phyloP scores from a whole-genome alignment of 805 yeast genomes.

The Sungouiozyma ichnusensis region DNA sequence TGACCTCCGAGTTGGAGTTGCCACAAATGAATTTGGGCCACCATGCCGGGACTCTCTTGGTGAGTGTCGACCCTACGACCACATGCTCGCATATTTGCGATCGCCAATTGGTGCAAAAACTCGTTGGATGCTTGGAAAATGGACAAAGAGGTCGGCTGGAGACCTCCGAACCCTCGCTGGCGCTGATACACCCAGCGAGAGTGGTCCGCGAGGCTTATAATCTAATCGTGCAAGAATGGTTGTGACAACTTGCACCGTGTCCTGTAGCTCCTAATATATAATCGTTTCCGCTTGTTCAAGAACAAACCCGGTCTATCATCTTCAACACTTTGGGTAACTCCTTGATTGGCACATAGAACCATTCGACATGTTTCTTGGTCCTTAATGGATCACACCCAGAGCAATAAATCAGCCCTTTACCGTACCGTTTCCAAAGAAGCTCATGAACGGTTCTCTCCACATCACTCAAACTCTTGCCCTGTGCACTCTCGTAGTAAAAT shows the following conservation, averaged over 20 bases:
- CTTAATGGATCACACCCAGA: conserved; percentile 19
- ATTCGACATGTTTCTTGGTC: conserved; percentile 19
- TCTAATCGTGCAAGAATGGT: conserved; percentile 2
- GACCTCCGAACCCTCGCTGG: background rate
- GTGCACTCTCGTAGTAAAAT: conserved; percentile 13
- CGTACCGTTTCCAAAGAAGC: conserved; percentile 22
- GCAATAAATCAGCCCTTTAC: conserved; percentile 22
- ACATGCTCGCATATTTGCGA: background rate
- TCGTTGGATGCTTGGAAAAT: conserved; percentile 7
- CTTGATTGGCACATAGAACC: conserved; percentile 19
- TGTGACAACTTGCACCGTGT: too few species aligned
- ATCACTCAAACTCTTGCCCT: conserved; percentile 8
- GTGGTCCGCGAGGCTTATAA: background rate
- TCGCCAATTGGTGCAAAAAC: conserved; percentile 1
- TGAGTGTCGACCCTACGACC: background rate
- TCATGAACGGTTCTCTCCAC: conserved; percentile 19
- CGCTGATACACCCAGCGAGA: conserved; percentile 2
- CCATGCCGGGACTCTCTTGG: conserved; percentile 1
- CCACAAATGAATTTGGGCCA: conserved; percentile 2
- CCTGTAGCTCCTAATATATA: too few species aligned
- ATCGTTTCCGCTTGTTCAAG: too few species aligned
- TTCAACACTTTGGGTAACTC: conserved; percentile 14
- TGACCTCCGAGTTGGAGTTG: conserved; percentile 13
- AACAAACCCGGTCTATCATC: conserved; percentile 14
- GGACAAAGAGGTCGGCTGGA: conserved; percentile 11